Evolutionary conservation across 169 alveolate species (phyloP).

Genomic region (Plasmodium gaboni): DNA sequence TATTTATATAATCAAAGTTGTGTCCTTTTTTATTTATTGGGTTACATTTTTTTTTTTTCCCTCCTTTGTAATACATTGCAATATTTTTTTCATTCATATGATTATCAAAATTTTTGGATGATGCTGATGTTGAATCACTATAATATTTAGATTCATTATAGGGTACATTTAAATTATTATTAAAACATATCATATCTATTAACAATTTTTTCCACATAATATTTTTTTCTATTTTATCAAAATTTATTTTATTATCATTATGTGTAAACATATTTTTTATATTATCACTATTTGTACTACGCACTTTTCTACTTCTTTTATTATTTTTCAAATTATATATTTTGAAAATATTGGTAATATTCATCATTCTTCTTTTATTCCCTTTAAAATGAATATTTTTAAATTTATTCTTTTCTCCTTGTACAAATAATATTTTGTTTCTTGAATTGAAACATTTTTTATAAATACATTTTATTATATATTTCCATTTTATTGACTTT

Average conservation of each 20-base stretch:
- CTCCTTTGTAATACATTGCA: neutral
- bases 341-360: slow-evolving; percentile 1
- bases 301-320: neutral
- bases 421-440: slow-evolving; percentile 7
- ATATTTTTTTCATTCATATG: slow-evolving; percentile 3
- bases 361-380: slow-evolving; percentile 1
- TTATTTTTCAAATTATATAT: slow-evolving; percentile 4
- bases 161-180: neutral
- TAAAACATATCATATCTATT: neutral
- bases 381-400: slow-evolving; percentile 22
- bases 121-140: slow-evolving; percentile 43
- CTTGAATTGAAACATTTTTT: neutral
- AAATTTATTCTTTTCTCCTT: slow-evolving; percentile 1
- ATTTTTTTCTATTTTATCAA: neutral
- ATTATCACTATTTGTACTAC: no score
- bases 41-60: neutral
- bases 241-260: neutral
- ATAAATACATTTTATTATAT: neutral
- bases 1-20: slow-evolving; percentile 10
- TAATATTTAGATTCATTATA: slow-evolving; percentile 12
- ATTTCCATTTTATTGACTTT: slow-evolving; percentile 17
- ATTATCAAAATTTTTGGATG: slow-evolving; percentile 19
- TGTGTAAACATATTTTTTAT: neutral
- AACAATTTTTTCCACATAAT: neutral
- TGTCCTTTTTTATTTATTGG: neutral